These are phyloP conservation scores for Pseudocercospora eumusae DNA, from an alignment of 2,329 filamentous ascomycete species.

Conservation along the genomic window DNA sequence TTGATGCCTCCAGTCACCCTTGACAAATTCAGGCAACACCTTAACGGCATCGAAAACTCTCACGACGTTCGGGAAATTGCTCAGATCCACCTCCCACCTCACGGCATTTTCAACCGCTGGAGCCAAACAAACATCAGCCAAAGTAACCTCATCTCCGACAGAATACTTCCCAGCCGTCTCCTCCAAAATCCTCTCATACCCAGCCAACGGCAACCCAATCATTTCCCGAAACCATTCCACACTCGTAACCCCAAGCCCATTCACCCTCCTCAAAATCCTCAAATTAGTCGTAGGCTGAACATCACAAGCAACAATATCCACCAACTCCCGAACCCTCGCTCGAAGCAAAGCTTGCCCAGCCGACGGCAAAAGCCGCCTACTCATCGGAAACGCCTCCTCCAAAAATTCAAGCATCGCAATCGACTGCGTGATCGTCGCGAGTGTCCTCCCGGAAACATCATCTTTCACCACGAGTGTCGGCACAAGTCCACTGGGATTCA, in stretches of 20 bases:
- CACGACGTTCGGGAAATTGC: constrained; percentile 8
- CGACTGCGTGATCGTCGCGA: constrained; percentile 47
- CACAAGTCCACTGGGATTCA: constrained; percentile 15
- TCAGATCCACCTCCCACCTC: constrained; percentile 17
- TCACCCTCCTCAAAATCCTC: constrained; percentile 49
- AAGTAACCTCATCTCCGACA: constrained; percentile 11
- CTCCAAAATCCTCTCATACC: constrained; percentile 9
- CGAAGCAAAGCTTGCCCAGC: constrained; percentile 50
- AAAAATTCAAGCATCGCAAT: constrained; percentile 64
- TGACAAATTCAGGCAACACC: constrained; percentile 8
- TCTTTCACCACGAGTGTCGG: constrained; percentile 8
- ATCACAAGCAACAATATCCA: constrained; percentile 58
- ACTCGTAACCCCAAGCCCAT: constrained; percentile 11
- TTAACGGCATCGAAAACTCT: constrained; percentile 9
- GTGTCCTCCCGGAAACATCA: constrained; percentile 2
- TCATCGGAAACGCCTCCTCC: constrained; percentile 55
- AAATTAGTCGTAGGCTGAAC: constrained; percentile 63
- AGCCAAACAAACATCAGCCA: constrained; percentile 18
- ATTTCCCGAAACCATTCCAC: constrained; percentile 8
- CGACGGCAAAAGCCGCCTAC: constrained; percentile 54
- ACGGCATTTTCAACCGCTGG: constrained; percentile 16
- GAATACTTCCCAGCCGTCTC: constrained; percentile 9
- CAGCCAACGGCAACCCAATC: neutral
- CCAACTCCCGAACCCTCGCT: constrained; percentile 57
- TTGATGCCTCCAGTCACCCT: constrained; percentile 15